Percentiles rank a stretch among this genome's conserved stretches.
phyloP scores from a whole-genome alignment of 2,329 filamentous ascomycete genomes.

The Diaporthe nobilis region DNA sequence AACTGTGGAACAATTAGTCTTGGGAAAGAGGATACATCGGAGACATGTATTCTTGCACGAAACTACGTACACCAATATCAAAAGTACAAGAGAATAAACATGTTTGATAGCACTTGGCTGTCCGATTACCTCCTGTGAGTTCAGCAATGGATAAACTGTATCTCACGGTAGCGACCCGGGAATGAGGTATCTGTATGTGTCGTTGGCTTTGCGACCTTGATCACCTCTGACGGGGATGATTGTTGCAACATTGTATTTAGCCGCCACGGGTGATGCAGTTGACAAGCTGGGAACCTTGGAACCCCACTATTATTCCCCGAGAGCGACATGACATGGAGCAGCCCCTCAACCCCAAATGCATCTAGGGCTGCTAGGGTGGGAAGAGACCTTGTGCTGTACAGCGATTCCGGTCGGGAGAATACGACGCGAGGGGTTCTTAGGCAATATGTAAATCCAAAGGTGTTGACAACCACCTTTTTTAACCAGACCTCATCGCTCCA shows the following conservation, averaged over 20 bases:
- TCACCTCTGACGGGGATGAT: slow-evolving; percentile 4
- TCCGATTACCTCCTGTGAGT: not conserved
- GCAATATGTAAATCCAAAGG: slow-evolving; percentile 3
- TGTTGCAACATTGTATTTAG: slow-evolving; percentile 21
- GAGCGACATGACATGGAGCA: slow-evolving; percentile 15
- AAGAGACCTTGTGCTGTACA: not conserved
- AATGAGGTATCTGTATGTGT: not conserved
- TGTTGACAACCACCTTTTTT: slow-evolving; percentile 16
- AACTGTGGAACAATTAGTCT: not conserved
- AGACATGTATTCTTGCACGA: not conserved
- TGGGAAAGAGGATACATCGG: not conserved
- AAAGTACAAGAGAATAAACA: not conserved
- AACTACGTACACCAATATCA: not conserved
- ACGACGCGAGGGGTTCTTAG: slow-evolving; percentile 31
- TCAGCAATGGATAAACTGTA: not conserved
- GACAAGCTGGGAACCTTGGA: slow-evolving; percentile 2
- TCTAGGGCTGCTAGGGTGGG: not conserved
- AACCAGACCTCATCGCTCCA: not conserved
- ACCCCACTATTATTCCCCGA: slow-evolving; percentile 15
- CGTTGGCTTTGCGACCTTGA: not conserved
- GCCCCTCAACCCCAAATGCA: slow-evolving; percentile 30
- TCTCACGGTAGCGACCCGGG: not conserved
- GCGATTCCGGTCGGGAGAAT: slow-evolving; percentile 37
- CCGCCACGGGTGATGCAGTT: slow-evolving; percentile 18
- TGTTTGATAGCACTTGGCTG: not conserved